These are phyloP conservation scores for Pseudomicrostroma phylloplanum DNA, from an alignment of 1,284 basidiomycete genomes.

Conservation along the genomic window DNA sequence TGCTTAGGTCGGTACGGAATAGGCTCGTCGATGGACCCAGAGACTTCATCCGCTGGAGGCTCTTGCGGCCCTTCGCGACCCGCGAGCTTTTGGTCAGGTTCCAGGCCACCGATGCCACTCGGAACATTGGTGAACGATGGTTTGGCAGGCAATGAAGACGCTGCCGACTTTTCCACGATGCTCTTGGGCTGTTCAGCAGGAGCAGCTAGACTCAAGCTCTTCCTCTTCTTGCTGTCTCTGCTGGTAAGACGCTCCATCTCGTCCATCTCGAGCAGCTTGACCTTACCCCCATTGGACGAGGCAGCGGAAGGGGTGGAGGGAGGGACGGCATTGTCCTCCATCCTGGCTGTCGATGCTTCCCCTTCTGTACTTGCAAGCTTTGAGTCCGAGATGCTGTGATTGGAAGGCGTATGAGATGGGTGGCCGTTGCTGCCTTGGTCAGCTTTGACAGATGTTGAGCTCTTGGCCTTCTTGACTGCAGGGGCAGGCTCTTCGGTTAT, in stretches of 20 bases:
- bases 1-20: conserved; percentile 25
- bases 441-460: no score
- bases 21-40: conserved; percentile 1
- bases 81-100: conserved; percentile 8
- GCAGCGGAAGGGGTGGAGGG: not conserved
- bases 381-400: not conserved
- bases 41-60: not conserved
- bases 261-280: not conserved
- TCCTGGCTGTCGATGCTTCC: not conserved
- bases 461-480: conserved; percentile 2
- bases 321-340: not conserved
- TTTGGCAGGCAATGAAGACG: conserved; percentile 14
- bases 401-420: not conserved
- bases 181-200: conserved; percentile 11
- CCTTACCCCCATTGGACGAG: not conserved
- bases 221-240: conserved; percentile 7
- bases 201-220: not conserved
- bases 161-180: conserved; percentile 9
- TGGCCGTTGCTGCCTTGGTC: not conserved
- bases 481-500: not conserved
- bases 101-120: conserved; percentile 6
- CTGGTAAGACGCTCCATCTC: not conserved
- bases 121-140: conserved; percentile 18
- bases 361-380: not conserved
- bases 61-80: not conserved